Percentiles rank a stretch among this genome's conserved stretches.
phyloP scores from a whole-genome alignment of 2,329 filamentous ascomycete genomes.

The Xylaria sp. region DNA sequence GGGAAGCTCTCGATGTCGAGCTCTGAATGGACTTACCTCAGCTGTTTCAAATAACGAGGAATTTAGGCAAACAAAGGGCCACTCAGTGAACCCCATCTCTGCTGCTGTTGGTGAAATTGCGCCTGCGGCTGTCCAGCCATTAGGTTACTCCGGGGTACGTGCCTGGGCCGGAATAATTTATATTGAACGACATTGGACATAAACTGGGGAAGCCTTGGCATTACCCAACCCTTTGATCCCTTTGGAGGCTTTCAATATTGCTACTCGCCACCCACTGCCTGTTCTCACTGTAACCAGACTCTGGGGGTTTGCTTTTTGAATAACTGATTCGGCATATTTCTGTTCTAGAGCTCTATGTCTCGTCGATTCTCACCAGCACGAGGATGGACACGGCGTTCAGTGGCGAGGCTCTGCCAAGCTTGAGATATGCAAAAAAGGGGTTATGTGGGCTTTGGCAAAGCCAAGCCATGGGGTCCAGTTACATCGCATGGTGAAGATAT shows the following conservation, averaged over 20 bases:
- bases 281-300: not conserved
- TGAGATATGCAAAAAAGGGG: slow-evolving; percentile 14
- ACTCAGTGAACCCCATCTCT: slow-evolving; percentile 15
- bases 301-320: not conserved
- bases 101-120: slow-evolving; percentile 29
- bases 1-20: slow-evolving; percentile 27
- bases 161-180: slow-evolving; percentile 26
- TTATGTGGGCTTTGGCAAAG: slow-evolving; percentile 26
- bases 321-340: not conserved
- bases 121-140: slow-evolving; percentile 7
- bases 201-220: slow-evolving; percentile 38
- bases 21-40: slow-evolving; percentile 41
- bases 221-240: slow-evolving; percentile 7
- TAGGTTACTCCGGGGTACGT: slow-evolving; percentile 27
- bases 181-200: slow-evolving; percentile 19
- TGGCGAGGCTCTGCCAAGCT: slow-evolving; percentile 28
- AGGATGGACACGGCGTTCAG: not conserved
- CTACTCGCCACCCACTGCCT: not conserved
- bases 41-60: slow-evolving; percentile 47
- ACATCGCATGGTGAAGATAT: slow-evolving; percentile 39
- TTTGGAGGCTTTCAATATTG: slow-evolving; percentile 19
- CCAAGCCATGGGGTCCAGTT: slow-evolving; percentile 33
- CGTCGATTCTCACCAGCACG: not conserved
- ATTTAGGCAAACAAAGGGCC: slow-evolving; percentile 40
- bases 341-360: not conserved